Evolutionary conservation across 345 rosid species (phyloP).

Genomic region (Excoecaria cochinchinensis): DNA sequence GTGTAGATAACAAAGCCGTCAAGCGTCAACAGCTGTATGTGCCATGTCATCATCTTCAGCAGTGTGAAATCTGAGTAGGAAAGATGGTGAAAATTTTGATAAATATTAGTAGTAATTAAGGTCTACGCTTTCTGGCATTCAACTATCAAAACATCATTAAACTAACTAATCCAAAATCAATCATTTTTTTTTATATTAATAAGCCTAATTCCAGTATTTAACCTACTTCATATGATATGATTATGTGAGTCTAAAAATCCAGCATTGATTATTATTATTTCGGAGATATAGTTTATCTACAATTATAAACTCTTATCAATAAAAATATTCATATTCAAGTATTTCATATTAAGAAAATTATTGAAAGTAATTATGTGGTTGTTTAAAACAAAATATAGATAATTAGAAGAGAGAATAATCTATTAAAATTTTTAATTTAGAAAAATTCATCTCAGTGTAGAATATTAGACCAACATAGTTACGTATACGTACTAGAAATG

Average conservation of each 20-base stretch:
- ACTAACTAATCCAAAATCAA: no score
- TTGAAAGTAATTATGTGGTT: constrained; percentile 15
- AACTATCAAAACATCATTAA: neutral
- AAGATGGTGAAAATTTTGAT: neutral
- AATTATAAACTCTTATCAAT: no score
- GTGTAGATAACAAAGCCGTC: neutral
- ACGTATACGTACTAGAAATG: constrained; percentile 26
- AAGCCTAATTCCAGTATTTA: no score
- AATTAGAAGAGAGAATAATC: neutral
- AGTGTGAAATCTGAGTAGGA: constrained; percentile 29
- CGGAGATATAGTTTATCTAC: no score
- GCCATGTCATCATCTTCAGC: neutral
- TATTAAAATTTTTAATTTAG: neutral
- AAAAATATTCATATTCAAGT: no score
- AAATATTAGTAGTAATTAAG: neutral
- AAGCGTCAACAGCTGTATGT: no score
- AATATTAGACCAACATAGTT: constrained; percentile 40
- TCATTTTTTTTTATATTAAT: no score
- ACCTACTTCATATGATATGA: no score
- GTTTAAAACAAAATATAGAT: neutral
- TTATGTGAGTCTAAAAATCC: no score
- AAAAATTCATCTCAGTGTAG: constrained; percentile 17
- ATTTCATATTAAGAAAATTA: no score
- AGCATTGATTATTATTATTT: no score
- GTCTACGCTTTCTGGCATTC: neutral